These are phyloP conservation scores for Volutella citrinella DNA, from an alignment of 2,329 filamentous ascomycete species.

Conservation along the genomic window DNA sequence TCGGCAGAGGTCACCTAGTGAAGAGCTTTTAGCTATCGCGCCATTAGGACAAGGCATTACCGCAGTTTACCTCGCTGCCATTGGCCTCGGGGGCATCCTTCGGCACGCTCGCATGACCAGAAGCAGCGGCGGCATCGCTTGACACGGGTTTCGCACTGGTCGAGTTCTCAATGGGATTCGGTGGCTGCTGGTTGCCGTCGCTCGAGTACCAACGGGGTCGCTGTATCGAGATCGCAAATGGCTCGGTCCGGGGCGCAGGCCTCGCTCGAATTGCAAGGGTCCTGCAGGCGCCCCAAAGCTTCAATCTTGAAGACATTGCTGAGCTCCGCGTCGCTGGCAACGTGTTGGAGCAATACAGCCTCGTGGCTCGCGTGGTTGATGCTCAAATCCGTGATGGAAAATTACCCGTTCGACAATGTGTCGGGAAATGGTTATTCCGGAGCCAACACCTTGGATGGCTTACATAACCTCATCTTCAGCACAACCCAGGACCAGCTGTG, in stretches of 20 bases:
- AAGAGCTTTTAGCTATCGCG: too few species aligned
- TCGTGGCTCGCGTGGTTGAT: slow-evolving; percentile 21
- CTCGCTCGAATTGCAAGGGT: slow-evolving; percentile 29
- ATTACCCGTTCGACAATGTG: slow-evolving; percentile 16
- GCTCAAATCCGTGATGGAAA: slow-evolving; percentile 24
- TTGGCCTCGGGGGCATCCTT: slow-evolving; percentile 3
- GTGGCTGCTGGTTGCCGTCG: slow-evolving; percentile 27
- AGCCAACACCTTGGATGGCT: slow-evolving; percentile 3
- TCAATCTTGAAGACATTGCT: slow-evolving; percentile 32
- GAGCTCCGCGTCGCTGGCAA: slow-evolving; percentile 26
- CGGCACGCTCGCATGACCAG: too few species aligned
- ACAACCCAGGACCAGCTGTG: too few species aligned
- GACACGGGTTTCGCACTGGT: too few species aligned
- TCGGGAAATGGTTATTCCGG: slow-evolving; percentile 20
- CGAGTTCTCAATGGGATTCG: slow-evolving; percentile 19
- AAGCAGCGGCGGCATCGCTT: too few species aligned
- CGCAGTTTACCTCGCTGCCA: slow-evolving; percentile 8
- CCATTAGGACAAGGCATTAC: too few species aligned
- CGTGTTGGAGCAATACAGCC: slow-evolving; percentile 22
- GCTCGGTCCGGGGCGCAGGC: slow-evolving; percentile 20
- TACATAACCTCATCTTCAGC: slow-evolving; percentile 16
- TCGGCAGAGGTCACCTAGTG: slow-evolving; percentile 12
- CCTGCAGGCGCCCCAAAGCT: slow-evolving; percentile 34
- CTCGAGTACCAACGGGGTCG: slow-evolving; percentile 29
- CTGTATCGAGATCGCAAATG: slow-evolving; percentile 19